A percentile compares a stretch with the other conserved stretches of the same genome.
Conservation (phyloP, 805 yeast genomes). For the Monosporozyma aerobia region DNA sequence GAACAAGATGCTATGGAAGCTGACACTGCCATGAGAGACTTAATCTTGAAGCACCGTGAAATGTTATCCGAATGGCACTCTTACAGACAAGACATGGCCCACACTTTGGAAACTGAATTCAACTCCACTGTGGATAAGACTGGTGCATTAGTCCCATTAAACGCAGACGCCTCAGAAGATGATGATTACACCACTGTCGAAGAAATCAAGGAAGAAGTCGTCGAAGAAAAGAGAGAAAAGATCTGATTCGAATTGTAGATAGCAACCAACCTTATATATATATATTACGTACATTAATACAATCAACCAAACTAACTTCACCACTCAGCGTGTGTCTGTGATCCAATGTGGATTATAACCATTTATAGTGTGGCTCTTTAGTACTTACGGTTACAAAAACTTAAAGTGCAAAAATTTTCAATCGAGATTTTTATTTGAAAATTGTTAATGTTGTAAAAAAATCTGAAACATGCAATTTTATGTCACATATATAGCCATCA, state of each 20-base stretch:
- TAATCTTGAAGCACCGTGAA: constrained; percentile 74
- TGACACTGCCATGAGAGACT: constrained; percentile 81
- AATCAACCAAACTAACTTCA: not conserved
- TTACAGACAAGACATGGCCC: constrained; percentile 54
- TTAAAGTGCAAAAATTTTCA: not conserved
- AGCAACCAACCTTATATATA: not conserved
- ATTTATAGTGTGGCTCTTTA: too few relatives aligned
- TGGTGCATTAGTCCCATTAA: constrained; percentile 18
- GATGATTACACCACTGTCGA: constrained; percentile 55
- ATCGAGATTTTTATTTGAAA: not conserved
- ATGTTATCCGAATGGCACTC: constrained; percentile 76
- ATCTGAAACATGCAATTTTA: not conserved
- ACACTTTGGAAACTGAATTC: constrained; percentile 32
- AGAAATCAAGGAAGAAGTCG: constrained; percentile 67
- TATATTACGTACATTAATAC: not conserved
- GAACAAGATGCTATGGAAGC: constrained; percentile 95
- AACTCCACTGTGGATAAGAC: constrained; percentile 25
- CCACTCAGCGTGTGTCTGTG: not conserved
- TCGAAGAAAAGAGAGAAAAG: constrained; percentile 64
- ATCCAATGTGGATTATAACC: too few relatives aligned
- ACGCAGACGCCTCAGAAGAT: constrained; percentile 34
- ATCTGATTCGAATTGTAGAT: not conserved
- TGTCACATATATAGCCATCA: not conserved
- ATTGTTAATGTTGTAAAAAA: not conserved
- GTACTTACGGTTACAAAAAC: not conserved